Evolutionary conservation across 2,329 filamentous ascomycete genomes (phyloP).

Genomic region (Colletotrichum kahawae): DNA sequence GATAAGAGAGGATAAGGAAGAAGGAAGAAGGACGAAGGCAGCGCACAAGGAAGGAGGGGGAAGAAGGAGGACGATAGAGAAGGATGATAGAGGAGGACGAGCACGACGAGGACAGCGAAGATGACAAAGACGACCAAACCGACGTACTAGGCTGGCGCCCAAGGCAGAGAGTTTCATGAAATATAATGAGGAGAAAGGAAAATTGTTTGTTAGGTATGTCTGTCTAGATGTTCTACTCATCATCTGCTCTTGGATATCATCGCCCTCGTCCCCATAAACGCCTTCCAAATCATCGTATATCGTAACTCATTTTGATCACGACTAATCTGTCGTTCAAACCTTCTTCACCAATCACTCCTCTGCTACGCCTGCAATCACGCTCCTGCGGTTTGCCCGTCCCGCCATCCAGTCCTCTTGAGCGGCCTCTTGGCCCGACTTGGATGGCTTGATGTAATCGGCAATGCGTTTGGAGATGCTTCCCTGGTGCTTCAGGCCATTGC

Average conservation of each 20-base stretch:
- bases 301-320: neutral
- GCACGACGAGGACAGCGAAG: neutral
- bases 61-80: neutral
- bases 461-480: slow-evolving; percentile 49
- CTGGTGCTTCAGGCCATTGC: slow-evolving; percentile 26
- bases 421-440: neutral
- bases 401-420: slow-evolving; percentile 2
- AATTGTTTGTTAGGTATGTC: neutral
- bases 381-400: neutral
- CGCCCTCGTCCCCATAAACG: neutral
- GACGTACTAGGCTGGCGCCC: neutral
- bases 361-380: neutral
- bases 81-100: too few species aligned
- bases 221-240: neutral
- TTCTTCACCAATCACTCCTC: neutral
- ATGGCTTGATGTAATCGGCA: slow-evolving; percentile 45
- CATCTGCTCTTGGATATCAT: neutral
- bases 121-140: neutral
- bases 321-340: neutral
- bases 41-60: neutral
- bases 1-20: too few species aligned
- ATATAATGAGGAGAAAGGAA: neutral
- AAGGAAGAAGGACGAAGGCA: neutral
- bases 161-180: neutral
- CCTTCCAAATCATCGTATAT: neutral